Conservation (phyloP, 768 basidiomycete species). For the Lepiota brunneoincarnata region DNA sequence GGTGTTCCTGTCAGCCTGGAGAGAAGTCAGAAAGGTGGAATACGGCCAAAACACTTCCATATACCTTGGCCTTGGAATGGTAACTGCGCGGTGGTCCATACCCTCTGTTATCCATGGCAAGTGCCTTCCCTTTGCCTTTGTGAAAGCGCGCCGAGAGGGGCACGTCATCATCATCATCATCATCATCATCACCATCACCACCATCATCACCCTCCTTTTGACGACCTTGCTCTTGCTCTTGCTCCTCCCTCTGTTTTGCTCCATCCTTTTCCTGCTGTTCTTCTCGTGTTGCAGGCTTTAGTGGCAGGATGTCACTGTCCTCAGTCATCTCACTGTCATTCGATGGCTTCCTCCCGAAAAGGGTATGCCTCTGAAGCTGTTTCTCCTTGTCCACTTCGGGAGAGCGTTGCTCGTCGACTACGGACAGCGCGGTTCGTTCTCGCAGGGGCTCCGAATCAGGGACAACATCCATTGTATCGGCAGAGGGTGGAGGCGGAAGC, state of each 20-base stretch:
- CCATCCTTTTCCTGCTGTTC: conserved; percentile 21
- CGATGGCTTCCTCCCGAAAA: background rate
- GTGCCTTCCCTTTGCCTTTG: conserved; percentile 9
- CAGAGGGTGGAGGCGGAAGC: conserved; percentile 5
- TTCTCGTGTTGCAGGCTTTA: background rate
- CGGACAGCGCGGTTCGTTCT: conserved; percentile 19
- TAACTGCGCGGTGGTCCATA: background rate
- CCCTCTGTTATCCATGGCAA: background rate
- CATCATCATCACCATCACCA: background rate
- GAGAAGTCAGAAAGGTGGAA: background rate
- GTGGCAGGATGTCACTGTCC: conserved; percentile 5
- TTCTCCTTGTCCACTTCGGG: background rate
- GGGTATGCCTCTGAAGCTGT: background rate
- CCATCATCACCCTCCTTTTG: conserved; percentile 6
- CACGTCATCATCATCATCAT: conserved; percentile 13
- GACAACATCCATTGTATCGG: conserved; percentile 45
- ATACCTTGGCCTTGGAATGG: background rate
- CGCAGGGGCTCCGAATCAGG: conserved; percentile 63
- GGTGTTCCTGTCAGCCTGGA: background rate
- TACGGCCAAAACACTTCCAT: background rate
- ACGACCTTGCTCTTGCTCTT: background rate
- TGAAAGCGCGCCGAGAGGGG: conserved; percentile 12
- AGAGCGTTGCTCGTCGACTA: background rate
- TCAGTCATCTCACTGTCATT: conserved; percentile 4
- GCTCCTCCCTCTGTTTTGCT: conserved; percentile 9